Evolutionary conservation across 2,329 filamentous ascomycete genomes (phyloP).

Genomic region (Elsinoe batatas): DNA sequence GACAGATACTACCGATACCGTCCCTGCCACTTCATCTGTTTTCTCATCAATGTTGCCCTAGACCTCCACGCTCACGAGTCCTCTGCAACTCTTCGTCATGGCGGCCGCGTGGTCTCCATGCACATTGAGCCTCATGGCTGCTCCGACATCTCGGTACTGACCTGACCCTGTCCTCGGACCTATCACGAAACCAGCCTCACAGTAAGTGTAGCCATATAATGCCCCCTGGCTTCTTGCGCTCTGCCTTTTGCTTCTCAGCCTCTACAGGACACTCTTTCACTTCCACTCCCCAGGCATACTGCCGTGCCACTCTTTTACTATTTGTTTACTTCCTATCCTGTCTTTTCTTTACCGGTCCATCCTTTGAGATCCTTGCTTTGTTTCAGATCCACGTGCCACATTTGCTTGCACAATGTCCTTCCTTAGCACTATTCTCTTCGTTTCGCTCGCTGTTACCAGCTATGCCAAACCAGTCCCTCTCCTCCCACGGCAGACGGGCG

Average conservation of each 20-base stretch:
- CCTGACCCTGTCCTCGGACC: background rate
- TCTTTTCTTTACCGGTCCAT: background rate
- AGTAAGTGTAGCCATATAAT: background rate
- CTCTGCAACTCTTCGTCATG: no score
- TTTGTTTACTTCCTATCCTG: conserved; percentile 5
- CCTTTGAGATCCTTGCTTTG: background rate
- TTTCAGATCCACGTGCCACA: background rate
- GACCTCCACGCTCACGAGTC: no score
- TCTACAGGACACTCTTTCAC: background rate
- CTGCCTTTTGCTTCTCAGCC: background rate
- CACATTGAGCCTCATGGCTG: background rate
- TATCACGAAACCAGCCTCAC: background rate
- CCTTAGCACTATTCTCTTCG: background rate
- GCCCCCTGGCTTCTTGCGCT: conserved; percentile 1
- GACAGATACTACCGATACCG: no score
- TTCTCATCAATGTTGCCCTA: no score
- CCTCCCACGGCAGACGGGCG: background rate
- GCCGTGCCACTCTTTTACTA: conserved; percentile 3
- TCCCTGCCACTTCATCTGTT: no score
- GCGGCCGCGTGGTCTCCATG: background rate
- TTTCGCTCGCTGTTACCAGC: background rate
- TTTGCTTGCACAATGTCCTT: background rate
- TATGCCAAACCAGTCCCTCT: background rate
- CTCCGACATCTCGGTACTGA: background rate
- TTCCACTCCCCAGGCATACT: background rate